These are phyloP conservation scores for Gautieria morchelliformis DNA, from an alignment of 768 basidiomycete genomes.

Conservation along the genomic window DNA sequence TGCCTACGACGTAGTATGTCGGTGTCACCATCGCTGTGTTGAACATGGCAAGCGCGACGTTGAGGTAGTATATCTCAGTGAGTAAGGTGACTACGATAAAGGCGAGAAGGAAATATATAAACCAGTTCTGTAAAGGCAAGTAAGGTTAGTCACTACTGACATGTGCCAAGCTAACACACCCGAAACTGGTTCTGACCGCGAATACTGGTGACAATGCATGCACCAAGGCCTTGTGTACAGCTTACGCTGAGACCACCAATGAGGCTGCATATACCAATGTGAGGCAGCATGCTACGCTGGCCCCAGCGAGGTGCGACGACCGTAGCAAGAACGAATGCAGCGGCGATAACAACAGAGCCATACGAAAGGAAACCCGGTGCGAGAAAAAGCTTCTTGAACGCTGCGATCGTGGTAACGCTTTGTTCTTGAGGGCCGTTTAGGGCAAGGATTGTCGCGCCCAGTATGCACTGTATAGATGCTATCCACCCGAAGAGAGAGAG, in stretches of 20 bases:
- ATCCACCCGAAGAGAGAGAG: slow-evolving; percentile 41
- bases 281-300: slow-evolving; percentile 34
- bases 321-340: slow-evolving; percentile 19
- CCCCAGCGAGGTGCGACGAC: slow-evolving; percentile 27
- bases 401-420: slow-evolving; percentile 14
- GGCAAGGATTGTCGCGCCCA: slow-evolving; percentile 30
- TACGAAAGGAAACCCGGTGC: slow-evolving; percentile 32
- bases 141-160: not conserved
- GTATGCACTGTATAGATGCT: slow-evolving; percentile 25
- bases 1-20: slow-evolving; percentile 27
- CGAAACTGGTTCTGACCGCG: slow-evolving; percentile 20
- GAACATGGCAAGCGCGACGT: slow-evolving; percentile 39
- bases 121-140: slow-evolving; percentile 29
- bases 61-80: slow-evolving; percentile 32
- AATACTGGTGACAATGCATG: slow-evolving; percentile 30
- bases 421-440: slow-evolving; percentile 28
- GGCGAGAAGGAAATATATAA: slow-evolving; percentile 26
- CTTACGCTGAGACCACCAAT: slow-evolving; percentile 35
- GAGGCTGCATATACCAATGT: slow-evolving; percentile 36
- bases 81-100: slow-evolving; percentile 33
- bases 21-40: slow-evolving; percentile 27
- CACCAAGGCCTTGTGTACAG: slow-evolving; percentile 33
- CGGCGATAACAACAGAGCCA: slow-evolving; percentile 19
- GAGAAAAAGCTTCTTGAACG: slow-evolving; percentile 31
- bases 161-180: slow-evolving; percentile 4